Percentiles rank a stretch among this genome's conserved stretches.
phyloP scores from a whole-genome alignment of 2,329 filamentous ascomycete genomes.

The Cryoendolithus antarcticus region DNA sequence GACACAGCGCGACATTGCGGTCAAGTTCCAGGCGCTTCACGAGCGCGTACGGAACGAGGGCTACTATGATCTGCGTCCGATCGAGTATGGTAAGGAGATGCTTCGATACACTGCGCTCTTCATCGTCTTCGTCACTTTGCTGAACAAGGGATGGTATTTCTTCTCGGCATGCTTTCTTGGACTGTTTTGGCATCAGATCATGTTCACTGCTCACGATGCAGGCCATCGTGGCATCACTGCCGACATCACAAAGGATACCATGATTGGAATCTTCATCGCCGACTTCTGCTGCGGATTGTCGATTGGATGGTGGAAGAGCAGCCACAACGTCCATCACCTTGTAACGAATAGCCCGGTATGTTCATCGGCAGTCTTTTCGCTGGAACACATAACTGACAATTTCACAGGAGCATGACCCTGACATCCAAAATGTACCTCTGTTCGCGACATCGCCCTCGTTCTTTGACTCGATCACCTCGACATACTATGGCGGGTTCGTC shows the following conservation, averaged over 20 bases:
- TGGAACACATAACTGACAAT: background rate
- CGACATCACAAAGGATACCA: constrained; percentile 44
- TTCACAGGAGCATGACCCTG: constrained; percentile 27
- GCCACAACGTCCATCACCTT: constrained; percentile 56
- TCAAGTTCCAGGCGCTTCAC: constrained; percentile 46
- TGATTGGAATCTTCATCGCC: constrained; percentile 51
- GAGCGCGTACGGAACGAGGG: constrained; percentile 42
- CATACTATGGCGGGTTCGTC: constrained; percentile 63
- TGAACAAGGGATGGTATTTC: constrained; percentile 43
- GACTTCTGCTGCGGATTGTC: constrained; percentile 55
- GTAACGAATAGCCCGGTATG: constrained; percentile 48
- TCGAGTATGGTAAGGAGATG: constrained; percentile 47
- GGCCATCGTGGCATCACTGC: constrained; percentile 51
- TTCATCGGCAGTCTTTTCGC: background rate
- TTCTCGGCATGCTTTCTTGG: constrained; percentile 48
- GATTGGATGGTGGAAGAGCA: constrained; percentile 57
- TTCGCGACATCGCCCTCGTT: constrained; percentile 79
- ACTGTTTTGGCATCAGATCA: constrained; percentile 55
- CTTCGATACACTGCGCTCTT: constrained; percentile 44
- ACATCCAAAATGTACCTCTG: constrained; percentile 58
- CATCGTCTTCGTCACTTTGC: constrained; percentile 31
- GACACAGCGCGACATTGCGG: constrained; percentile 43
- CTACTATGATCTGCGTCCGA: constrained; percentile 46
- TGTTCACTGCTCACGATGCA: constrained; percentile 55
- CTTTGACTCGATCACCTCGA: constrained; percentile 58